phyloP scores from a whole-genome alignment of 768 basidiomycete species.

The Podaxis mareebaensis region DNA sequence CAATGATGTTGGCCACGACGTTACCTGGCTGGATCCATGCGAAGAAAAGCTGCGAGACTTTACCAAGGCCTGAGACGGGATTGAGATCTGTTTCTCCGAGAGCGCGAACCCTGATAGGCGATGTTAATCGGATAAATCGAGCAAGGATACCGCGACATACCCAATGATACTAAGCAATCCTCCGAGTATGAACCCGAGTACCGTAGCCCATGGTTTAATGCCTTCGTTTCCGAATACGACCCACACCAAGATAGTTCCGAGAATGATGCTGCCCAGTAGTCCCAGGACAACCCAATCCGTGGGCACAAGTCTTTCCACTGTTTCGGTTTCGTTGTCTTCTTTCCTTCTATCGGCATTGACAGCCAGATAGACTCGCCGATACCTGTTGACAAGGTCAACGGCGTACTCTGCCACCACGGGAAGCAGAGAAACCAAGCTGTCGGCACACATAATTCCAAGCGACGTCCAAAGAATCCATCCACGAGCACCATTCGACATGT shows the following conservation, averaged over 20 bases:
- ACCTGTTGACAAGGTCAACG: constrained; percentile 28
- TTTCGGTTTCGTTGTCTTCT: constrained; percentile 70
- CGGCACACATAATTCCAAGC: constrained; percentile 93
- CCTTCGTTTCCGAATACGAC: constrained; percentile 87
- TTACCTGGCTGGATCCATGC: constrained; percentile 94
- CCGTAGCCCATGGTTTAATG: constrained; percentile 93
- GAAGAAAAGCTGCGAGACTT: constrained; percentile 92
- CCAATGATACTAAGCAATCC: constrained; percentile 86
- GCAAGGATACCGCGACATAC: constrained; percentile 40
- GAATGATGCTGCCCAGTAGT: constrained; percentile 53
- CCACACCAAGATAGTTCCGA: constrained; percentile 85
- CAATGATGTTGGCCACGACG: constrained; percentile 96
- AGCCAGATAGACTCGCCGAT: constrained; percentile 27
- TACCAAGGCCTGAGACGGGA: constrained; percentile 90
- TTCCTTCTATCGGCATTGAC: constrained; percentile 23
- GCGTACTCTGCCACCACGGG: constrained; percentile 67
- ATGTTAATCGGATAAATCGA: constrained; percentile 17
- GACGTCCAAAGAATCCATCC: constrained; percentile 98
- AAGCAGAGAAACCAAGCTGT: constrained; percentile 82
- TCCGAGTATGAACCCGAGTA: constrained; percentile 81
- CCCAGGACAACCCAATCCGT: constrained; percentile 76
- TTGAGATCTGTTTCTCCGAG: constrained; percentile 95
- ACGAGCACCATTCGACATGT: constrained; percentile 85
- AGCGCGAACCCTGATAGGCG: constrained; percentile 71
- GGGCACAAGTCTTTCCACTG: constrained; percentile 80